Evolutionary conservation across 306 rosid genomes (phyloP), one percentile per base, ranked within the genome.

Genomic region (Hippophae tibetana): DNA sequence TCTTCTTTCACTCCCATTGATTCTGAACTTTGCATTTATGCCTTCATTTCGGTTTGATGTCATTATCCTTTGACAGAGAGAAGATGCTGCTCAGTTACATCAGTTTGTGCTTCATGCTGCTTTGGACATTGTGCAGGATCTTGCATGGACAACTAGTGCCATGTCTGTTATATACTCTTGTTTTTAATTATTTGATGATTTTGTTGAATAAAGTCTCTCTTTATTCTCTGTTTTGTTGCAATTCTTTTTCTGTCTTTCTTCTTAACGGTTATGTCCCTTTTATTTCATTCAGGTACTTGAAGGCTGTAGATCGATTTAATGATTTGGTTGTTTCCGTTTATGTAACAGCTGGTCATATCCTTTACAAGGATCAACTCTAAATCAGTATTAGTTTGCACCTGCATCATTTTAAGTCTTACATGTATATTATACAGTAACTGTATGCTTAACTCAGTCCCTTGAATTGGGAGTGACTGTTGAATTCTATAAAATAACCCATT

Each of bases 281-380:
- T 40, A 64, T 69, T 63, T 65, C 69, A 64, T 78, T 79, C 81
- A 92, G 98, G 98, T 87, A 77, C 84, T 74, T 87, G 87, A 92
- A 92, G 78, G 81, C 95, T 5, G 81, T 92, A 40, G 96, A 92
- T 71, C 86, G 98, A 64, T 92, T 87, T 68, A 92, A 87, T 64
- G 98, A 92, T 59, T 72, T 92, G 57, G 81, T 83, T 78, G 96
- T 92, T 54, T 92, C 98, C 0, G 95, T 88, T 11, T 92, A 92
- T 54, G 96, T 92, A 68, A 92, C 98, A 10, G 98, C 98, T 73
- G 96, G 92, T 82, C 98, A 92, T 92, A 92, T 87, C 98, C 98
- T 92, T 45, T 62, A 59, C 56, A 52, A 9, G 45, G 62, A 50
- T 8, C 55, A 47, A 51, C 14, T 70, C 7, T 31, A 44, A 63